These are phyloP conservation scores for Mycena venus DNA, from an alignment of 768 basidiomycete species.

Conservation along the genomic window DNA sequence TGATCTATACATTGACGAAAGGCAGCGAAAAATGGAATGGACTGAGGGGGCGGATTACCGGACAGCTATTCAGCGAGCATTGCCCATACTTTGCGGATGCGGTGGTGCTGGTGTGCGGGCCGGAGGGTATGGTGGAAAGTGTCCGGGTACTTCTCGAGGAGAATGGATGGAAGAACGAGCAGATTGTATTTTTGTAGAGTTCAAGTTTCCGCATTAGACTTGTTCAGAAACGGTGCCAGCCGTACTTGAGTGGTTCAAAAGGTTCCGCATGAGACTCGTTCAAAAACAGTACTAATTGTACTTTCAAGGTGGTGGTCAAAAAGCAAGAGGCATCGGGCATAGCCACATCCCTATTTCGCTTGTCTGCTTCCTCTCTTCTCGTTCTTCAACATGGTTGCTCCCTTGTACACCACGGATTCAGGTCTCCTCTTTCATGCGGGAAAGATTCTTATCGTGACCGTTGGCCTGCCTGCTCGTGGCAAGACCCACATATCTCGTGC, in stretches of 20 bases:
- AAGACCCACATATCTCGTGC: slow-evolving; percentile 98
- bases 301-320: not conserved
- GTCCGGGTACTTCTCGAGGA: not conserved
- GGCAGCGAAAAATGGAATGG: slow-evolving; percentile 13
- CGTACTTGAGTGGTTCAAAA: too few species aligned
- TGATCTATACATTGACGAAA: slow-evolving; percentile 17
- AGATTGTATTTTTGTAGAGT: slow-evolving; percentile 15
- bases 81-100: not conserved
- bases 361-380: too few species aligned
- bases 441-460: slow-evolving; percentile 93
- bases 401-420: slow-evolving; percentile 92
- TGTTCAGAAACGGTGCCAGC: too few species aligned
- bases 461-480: slow-evolving; percentile 94
- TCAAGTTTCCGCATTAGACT: not conserved
- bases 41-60: slow-evolving; percentile 8
- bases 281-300: too few species aligned
- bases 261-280: too few species aligned
- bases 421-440: slow-evolving; percentile 93
- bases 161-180: slow-evolving; percentile 12
- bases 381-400: slow-evolving; percentile 99
- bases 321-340: not conserved
- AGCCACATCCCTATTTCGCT: too few species aligned
- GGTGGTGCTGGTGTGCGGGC: slow-evolving; percentile 11
- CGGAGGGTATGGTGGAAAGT: slow-evolving; percentile 13
- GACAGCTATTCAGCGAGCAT: not conserved